These are phyloP conservation scores for Sugiyamaella castrensis DNA, from an alignment of 1,139 yeast genomes.

Conservation along the genomic window DNA sequence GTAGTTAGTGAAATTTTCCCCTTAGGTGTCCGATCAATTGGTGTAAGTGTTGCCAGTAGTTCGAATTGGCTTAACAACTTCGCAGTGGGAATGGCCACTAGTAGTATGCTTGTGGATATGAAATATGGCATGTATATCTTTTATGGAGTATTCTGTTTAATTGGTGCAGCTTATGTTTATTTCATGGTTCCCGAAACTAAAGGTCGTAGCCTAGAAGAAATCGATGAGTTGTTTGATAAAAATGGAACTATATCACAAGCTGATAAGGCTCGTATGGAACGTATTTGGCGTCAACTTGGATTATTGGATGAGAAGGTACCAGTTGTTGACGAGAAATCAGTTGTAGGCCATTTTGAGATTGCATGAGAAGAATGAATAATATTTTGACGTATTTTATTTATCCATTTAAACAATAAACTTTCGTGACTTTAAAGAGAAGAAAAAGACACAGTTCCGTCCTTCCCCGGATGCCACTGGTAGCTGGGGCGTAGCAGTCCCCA, in stretches of 20 bases:
- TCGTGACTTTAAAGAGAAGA: no score
- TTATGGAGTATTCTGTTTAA: constrained; percentile 56
- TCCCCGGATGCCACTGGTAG: no score
- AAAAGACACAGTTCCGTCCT: no score
- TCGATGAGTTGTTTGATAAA: constrained; percentile 46
- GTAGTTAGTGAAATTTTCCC: constrained; percentile 58
- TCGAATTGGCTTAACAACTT: constrained; percentile 83
- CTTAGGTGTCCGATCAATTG: constrained; percentile 53
- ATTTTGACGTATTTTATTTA: background rate
- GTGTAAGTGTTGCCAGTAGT: constrained; percentile 58
- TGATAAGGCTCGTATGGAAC: constrained; percentile 22
- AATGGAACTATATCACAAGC: constrained; percentile 11
- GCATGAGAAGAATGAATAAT: background rate
- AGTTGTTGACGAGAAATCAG: constrained; percentile 8
- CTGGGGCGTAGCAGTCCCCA: no score
- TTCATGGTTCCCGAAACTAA: constrained; percentile 69
- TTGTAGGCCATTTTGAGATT: constrained; percentile 13
- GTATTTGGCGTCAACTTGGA: constrained; percentile 23
- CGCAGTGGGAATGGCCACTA: constrained; percentile 66
- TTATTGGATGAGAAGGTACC: constrained; percentile 19
- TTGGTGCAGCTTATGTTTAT: constrained; percentile 54
- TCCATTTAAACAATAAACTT: no score
- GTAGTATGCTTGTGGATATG: constrained; percentile 53
- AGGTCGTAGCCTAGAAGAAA: constrained; percentile 72
- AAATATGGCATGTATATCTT: constrained; percentile 58